These are phyloP conservation scores for Scedosporium dehoogii DNA, from an alignment of 2,329 filamentous ascomycete genomes.

Conservation along the genomic window DNA sequence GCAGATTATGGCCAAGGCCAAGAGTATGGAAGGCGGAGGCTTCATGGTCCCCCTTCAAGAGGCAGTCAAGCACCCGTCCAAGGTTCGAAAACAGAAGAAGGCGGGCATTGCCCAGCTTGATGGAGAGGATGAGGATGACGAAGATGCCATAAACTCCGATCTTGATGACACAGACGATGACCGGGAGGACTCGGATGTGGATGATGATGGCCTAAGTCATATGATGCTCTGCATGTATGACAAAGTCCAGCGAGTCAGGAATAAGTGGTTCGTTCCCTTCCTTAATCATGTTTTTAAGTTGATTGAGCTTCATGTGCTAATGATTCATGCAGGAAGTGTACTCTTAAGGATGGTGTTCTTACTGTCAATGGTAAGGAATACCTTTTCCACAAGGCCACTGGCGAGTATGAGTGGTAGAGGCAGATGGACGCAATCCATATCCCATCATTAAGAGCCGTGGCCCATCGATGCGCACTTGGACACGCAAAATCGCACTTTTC, in stretches of 20 bases:
- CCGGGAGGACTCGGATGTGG: conserved; percentile 72
- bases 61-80: conserved; percentile 19
- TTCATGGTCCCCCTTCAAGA: conserved; percentile 64
- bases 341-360: conserved; percentile 90
- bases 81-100: conserved; percentile 12
- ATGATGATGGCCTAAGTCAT: conserved; percentile 72
- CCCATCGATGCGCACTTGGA: no score
- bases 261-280: conserved; percentile 62
- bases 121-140: conserved; percentile 58
- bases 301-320: conserved; percentile 11
- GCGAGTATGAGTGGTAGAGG: conserved; percentile 90
- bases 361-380: conserved; percentile 93
- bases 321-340: conserved; percentile 68
- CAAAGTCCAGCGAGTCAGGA: conserved; percentile 98
- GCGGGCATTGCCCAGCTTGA: conserved; percentile 34
- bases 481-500: background rate
- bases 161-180: conserved; percentile 91
- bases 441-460: no score
- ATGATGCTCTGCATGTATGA: conserved; percentile 99
- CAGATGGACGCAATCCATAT: background rate
- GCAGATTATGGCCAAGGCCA: conserved; percentile 55
- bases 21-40: conserved; percentile 62
- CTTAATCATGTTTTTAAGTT: background rate
- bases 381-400: conserved; percentile 94
- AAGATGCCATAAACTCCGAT: conserved; percentile 97